These are phyloP conservation scores for Aleurites moluccanus DNA, from an alignment of 441 rosid genomes.

Conservation along the genomic window DNA sequence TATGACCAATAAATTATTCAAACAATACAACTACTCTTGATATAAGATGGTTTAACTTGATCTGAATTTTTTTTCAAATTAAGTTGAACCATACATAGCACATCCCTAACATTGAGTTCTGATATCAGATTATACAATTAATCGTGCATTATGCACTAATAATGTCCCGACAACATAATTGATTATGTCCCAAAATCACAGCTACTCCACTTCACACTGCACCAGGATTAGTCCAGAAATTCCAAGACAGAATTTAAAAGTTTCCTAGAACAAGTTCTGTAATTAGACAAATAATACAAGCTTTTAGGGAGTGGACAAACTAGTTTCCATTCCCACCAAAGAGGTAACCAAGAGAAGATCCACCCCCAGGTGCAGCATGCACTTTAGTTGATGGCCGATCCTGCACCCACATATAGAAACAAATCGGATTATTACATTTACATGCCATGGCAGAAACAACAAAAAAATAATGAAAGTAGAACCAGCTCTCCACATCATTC, in stretches of 20 bases:
- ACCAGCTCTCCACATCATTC: too few species aligned
- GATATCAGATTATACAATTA: too few species aligned
- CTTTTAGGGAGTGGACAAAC: slow-evolving; percentile 5
- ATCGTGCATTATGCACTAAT: background rate
- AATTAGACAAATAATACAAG: background rate
- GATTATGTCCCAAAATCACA: background rate
- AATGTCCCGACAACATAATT: too few species aligned
- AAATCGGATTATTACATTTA: background rate
- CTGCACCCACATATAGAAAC: slow-evolving; percentile 26
- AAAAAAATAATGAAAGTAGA: background rate
- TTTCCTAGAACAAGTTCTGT: background rate
- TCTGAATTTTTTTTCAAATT: too few species aligned
- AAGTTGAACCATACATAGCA: too few species aligned
- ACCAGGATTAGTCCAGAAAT: slow-evolving; percentile 18
- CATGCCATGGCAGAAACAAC: background rate
- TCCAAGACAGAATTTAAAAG: slow-evolving; percentile 1
- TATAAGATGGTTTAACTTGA: too few species aligned
- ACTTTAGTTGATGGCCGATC: slow-evolving; percentile 75
- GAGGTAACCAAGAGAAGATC: slow-evolving; percentile 66
- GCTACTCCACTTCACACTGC: slow-evolving; percentile 7
- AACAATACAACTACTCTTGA: too few species aligned
- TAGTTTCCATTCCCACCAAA: slow-evolving; percentile 53
- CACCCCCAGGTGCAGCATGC: slow-evolving; percentile 74
- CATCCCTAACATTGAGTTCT: too few species aligned
- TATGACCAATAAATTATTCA: too few species aligned